These are phyloP conservation scores for Colletotrichum chrysophilum DNA, from an alignment of 2,329 filamentous ascomycete species.

Conservation along the genomic window DNA sequence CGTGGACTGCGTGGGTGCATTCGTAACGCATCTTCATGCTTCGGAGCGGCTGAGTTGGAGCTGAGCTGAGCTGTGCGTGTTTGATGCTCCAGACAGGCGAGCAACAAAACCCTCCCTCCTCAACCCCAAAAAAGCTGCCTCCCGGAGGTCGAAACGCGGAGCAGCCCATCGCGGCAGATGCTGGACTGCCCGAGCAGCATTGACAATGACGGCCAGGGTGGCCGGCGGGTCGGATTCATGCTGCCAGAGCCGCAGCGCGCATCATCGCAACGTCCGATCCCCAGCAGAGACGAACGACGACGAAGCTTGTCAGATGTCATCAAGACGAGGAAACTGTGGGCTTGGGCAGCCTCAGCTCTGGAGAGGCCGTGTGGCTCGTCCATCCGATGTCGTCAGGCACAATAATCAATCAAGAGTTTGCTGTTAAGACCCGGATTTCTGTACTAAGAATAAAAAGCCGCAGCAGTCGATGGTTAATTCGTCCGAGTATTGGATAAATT, in stretches of 20 bases:
- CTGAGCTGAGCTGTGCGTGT: not conserved
- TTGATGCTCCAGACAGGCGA: not conserved
- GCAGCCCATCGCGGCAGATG: not conserved
- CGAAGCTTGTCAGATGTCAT: not conserved
- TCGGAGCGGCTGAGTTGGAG: conserved; percentile 1
- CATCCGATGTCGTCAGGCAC: conserved; percentile 16
- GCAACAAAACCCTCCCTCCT: not conserved
- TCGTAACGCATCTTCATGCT: conserved; percentile 14
- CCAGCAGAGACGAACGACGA: not conserved
- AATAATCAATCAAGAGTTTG: not conserved
- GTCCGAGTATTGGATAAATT: conserved; percentile 14
- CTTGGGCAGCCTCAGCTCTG: not conserved
- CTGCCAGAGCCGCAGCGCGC: conserved; percentile 8
- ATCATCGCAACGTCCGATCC: not conserved
- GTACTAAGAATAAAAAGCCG: conserved; percentile 15
- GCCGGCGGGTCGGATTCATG: conserved; percentile 15
- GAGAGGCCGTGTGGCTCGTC: conserved; percentile 12
- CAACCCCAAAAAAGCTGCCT: not conserved
- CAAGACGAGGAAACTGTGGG: conserved; percentile 6
- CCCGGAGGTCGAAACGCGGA: not conserved
- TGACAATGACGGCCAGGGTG: conserved; percentile 5
- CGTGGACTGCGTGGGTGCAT: not conserved
- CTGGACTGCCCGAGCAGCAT: conserved; percentile 10
- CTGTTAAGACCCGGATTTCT: not conserved
- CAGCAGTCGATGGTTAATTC: not conserved